Conservation (phyloP, 768 basidiomycete species). For the Trametes coccinea region DNA sequence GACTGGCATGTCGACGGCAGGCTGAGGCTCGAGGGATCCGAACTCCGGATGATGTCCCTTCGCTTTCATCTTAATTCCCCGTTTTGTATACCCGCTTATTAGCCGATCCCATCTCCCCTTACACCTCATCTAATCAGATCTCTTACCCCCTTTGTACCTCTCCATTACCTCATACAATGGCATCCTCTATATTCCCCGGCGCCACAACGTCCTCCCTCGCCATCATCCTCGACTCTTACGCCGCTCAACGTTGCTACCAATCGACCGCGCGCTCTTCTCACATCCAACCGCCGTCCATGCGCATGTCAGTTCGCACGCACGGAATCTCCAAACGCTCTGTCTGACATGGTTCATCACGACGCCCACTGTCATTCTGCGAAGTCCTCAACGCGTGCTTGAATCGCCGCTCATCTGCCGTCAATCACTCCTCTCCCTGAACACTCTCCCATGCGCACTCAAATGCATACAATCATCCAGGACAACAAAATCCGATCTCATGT, state of each 20-base stretch:
- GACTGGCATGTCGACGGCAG: background rate
- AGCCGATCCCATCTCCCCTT: conserved; percentile 10
- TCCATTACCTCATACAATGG: background rate
- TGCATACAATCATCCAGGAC: background rate
- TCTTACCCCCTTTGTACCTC: conserved; percentile 3
- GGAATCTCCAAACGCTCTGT: no score
- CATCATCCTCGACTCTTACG: background rate
- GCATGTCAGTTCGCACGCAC: no score
- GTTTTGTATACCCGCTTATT: background rate
- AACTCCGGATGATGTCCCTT: conserved; percentile 11
- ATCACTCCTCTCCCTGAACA: no score
- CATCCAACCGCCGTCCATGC: no score
- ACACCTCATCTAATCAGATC: background rate
- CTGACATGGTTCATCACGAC: no score
- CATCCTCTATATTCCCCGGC: conserved; percentile 15
- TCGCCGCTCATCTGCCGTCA: no score
- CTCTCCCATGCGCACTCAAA: background rate
- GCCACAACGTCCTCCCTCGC: background rate
- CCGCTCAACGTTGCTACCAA: no score
- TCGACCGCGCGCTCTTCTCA: no score
- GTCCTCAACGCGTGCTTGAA: no score
- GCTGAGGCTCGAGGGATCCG: background rate
- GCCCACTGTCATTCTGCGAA: no score
- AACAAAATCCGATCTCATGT: no score
- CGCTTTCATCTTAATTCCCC: background rate